Evolutionary conservation across 2,329 filamentous ascomycete genomes (phyloP).

Genomic region (Arthrobotrys conoides): DNA sequence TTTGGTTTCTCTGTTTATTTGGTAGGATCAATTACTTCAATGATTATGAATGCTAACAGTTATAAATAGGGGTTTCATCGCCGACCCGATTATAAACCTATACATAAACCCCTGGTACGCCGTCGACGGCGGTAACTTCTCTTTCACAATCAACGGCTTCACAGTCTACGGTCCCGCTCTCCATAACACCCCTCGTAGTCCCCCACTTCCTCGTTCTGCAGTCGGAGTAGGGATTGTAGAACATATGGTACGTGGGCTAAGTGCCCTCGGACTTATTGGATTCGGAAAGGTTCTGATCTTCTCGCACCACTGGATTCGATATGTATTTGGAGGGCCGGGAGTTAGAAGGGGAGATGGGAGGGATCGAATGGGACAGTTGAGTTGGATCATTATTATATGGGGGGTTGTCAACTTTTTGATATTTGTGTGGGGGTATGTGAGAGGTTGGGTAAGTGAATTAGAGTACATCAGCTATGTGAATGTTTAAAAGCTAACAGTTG

Average conservation of each 20-base stretch:
- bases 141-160: conserved; percentile 47
- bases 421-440: conserved; percentile 85
- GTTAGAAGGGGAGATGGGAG: conserved; percentile 76
- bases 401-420: conserved; percentile 83
- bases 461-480: not conserved
- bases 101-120: conserved; percentile 78
- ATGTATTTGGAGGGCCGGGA: conserved; percentile 79
- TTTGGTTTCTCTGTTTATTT: not conserved
- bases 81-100: conserved; percentile 90
- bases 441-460: conserved; percentile 75
- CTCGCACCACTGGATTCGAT: conserved; percentile 79
- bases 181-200: conserved; percentile 9
- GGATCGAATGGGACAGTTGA: conserved; percentile 82
- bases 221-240: conserved; percentile 77
- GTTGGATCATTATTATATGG: conserved; percentile 82
- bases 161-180: conserved; percentile 39
- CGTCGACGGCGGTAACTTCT: conserved; percentile 59
- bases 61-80: conserved; percentile 86
- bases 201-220: conserved; percentile 59
- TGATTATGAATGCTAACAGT: conserved; percentile 10
- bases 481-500: conserved; percentile 8
- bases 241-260: conserved; percentile 90
- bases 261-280: conserved; percentile 88
- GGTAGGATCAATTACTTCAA: too few species aligned
- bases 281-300: conserved; percentile 84